Conservation (phyloP, 164 flowering plant genomes). For the Cinnamomum micranthum region DNA sequence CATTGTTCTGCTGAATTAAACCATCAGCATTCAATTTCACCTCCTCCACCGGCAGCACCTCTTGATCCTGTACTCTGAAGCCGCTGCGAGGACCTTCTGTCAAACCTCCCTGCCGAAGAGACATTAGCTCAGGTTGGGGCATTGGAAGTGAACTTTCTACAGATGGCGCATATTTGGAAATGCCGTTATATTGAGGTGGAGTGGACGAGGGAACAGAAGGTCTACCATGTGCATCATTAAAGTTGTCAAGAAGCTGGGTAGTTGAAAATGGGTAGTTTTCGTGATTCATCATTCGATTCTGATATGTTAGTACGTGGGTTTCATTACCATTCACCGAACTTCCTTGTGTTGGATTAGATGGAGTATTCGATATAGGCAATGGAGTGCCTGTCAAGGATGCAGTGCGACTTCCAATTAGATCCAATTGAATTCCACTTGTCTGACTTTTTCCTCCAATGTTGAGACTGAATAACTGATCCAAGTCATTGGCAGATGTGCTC, state of each 20-base stretch:
- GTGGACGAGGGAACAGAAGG: slow-evolving; percentile 22
- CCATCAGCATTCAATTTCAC: slow-evolving; percentile 34
- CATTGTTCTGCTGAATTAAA: slow-evolving; percentile 26
- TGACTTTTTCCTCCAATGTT: slow-evolving; percentile 22
- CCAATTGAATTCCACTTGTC: slow-evolving; percentile 22
- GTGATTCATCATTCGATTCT: slow-evolving; percentile 24
- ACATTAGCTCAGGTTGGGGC: slow-evolving; percentile 24
- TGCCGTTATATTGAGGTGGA: slow-evolving; percentile 27
- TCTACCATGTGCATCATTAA: slow-evolving; percentile 20
- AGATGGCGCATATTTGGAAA: slow-evolving; percentile 20
- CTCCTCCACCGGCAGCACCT: slow-evolving; percentile 26
- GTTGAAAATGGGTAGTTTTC: slow-evolving; percentile 22
- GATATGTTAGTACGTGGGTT: slow-evolving; percentile 23
- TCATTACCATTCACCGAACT: slow-evolving; percentile 29
- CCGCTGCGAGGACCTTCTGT: slow-evolving; percentile 24
- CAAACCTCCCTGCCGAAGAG: slow-evolving; percentile 24
- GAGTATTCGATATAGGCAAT: slow-evolving; percentile 22
- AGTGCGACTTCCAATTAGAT: slow-evolving; percentile 16
- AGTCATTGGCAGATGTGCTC: slow-evolving; percentile 45
- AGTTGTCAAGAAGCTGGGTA: slow-evolving; percentile 23
- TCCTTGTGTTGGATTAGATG: slow-evolving; percentile 28
- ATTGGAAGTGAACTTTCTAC: slow-evolving; percentile 27
- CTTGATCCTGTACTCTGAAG: slow-evolving; percentile 19
- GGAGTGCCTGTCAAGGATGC: slow-evolving; percentile 19
- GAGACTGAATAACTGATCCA: slow-evolving; percentile 53